Evolutionary conservation across 148 eudicot species (phyloP).

Genomic region (Vaccinium corymbosum): DNA sequence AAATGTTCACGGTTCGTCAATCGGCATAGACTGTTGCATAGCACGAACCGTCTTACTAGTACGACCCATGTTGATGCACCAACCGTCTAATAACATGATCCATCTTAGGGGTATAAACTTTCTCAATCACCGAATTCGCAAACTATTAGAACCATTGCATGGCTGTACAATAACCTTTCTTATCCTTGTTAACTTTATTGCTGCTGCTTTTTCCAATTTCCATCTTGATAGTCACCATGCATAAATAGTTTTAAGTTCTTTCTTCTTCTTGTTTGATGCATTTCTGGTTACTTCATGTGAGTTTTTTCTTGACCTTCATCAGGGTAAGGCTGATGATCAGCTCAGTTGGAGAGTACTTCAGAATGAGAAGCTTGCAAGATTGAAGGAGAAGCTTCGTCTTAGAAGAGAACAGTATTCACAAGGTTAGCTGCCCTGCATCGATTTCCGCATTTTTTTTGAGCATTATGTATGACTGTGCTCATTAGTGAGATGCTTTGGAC

Average conservation of each 20-base stretch:
- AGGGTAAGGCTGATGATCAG: conserved; percentile 93
- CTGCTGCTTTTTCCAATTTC: not conserved
- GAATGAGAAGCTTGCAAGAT: conserved; percentile 63
- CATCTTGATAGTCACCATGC: not conserved
- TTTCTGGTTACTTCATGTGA: not conserved
- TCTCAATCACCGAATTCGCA: too few species aligned
- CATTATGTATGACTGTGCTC: too few species aligned
- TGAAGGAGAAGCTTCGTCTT: conserved; percentile 68
- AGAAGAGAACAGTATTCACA: conserved; percentile 54
- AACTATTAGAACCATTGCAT: too few species aligned
- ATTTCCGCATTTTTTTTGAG: not conserved
- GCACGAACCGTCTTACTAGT: too few species aligned
- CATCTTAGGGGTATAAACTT: too few species aligned
- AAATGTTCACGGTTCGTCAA: too few species aligned
- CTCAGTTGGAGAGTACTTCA: conserved; percentile 75
- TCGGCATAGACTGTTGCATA: too few species aligned
- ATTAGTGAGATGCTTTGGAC: too few species aligned
- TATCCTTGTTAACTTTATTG: not conserved
- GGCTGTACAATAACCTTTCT: not conserved
- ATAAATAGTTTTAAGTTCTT: not conserved
- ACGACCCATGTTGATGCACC: too few species aligned
- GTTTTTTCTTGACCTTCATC: not conserved
- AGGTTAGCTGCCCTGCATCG: conserved; percentile 38
- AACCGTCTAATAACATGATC: too few species aligned
- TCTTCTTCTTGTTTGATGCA: conserved; percentile 15